Percentiles rank a stretch among this genome's conserved stretches.
Conservation (phyloP, 2,329 filamentous ascomycete genomes). For the Ophiostoma quercus region DNA sequence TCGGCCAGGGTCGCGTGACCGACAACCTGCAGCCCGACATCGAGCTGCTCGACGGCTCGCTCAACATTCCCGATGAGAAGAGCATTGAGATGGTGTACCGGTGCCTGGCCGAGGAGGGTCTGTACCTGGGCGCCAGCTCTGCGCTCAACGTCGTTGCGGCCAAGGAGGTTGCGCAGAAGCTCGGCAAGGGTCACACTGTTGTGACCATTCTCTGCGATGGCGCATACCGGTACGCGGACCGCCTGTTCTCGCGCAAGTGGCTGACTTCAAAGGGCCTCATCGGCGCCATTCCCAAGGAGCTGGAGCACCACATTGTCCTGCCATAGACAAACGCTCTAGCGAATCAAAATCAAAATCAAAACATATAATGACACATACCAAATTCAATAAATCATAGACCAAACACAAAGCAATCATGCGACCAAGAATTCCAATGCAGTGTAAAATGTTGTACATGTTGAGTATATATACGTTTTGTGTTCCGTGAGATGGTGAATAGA, state of each 20-base stretch:
- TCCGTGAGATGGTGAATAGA: constrained; percentile 4
- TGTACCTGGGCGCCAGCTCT: constrained; percentile 92
- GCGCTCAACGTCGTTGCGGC: constrained; percentile 93
- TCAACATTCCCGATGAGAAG: constrained; percentile 86
- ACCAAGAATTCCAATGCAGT: neutral
- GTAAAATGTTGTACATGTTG: neutral
- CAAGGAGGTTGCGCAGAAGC: constrained; percentile 83
- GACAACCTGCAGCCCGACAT: constrained; percentile 87
- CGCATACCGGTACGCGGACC: constrained; percentile 93
- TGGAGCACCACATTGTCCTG: constrained; percentile 92
- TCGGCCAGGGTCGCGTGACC: constrained; percentile 94
- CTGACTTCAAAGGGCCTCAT: constrained; percentile 78
- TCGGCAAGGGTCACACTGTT: constrained; percentile 83
- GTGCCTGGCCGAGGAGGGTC: constrained; percentile 88
- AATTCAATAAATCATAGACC: neutral
- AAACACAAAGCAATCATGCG: constrained; percentile 1
- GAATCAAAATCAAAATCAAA: neutral
- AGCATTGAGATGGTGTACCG: constrained; percentile 97
- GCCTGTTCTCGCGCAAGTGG: constrained; percentile 90
- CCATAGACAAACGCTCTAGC: constrained; percentile 45
- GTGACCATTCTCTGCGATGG: constrained; percentile 94
- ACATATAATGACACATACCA: constrained; percentile 7
- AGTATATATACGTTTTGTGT: neutral
- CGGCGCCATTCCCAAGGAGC: constrained; percentile 71
- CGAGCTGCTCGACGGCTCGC: constrained; percentile 72